Base-by-base conservation (phyloP, 352 stramenopile genomes). In the Pythium angustatum region DNA sequence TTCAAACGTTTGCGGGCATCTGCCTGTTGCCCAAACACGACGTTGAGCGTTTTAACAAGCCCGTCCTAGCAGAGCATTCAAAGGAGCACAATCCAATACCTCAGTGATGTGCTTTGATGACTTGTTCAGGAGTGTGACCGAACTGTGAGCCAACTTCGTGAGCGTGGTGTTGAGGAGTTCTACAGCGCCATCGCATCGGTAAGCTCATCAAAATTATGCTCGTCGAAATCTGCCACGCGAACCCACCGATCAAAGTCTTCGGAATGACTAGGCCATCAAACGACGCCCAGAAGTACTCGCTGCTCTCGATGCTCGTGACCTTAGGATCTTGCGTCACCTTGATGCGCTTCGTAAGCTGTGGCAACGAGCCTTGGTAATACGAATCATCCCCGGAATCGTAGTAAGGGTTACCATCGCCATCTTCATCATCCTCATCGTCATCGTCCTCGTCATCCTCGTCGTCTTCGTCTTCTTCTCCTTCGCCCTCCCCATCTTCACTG, bases 161-260 rank as follows among this genome's bases (percentile, higher is more conserved):
- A 87, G 49, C 5, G 78, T 85, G 28, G 79, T 88, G 62, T 90
- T 90, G n/a, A 90, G 71, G n/a, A 90, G 63, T 47, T 88, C 81
- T 90, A 48, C 40, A 28, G 14, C 41, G 28, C 30, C 14, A 52
- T 19, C 15, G 15, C 1, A 55, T 19, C 27, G 17, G 24, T 17
- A 49, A 28, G 11, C 28, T n/a, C n/a, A n/a, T n/a, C n/a, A 6
- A 14, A 33, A 24, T 33, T 12, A 22, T 19, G 33, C 17, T 41
- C n/a, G n/a, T n/a, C 33, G 24, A 17, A 58, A 8, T 48, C 6
- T 10, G n/a, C n/a, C 40, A 58, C 2, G 22, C 19, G 12, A 5
- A 47, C 52, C 12, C 28, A 90, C 83, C 83, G 28, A 92, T 92
- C 56, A 93, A 74, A 24, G 75, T 91, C 63, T 93, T 93, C 21